Evolutionary conservation across 768 basidiomycete genomes (phyloP), one percentile per base, ranked within the genome.

Genomic region (Sporobolomyces phaffii): DNA sequence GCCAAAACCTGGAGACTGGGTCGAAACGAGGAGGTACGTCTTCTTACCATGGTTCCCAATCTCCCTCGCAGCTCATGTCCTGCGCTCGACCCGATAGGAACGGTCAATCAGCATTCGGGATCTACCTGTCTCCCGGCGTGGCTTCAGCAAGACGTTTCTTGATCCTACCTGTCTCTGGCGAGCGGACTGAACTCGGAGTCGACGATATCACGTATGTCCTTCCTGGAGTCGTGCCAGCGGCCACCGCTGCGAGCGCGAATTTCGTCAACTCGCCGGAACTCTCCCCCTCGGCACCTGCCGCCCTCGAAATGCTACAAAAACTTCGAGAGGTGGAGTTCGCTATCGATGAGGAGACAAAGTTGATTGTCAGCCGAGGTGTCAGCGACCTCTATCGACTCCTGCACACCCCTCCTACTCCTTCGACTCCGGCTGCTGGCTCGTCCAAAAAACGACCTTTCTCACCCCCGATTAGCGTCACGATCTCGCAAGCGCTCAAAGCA

Each of bases 371-470:
- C 7, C 20, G 36, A 3, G 69, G 69, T 1, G 58, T 26, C 1
- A 18, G 51, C 51, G 53, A 70, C 38, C 34, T 70, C 26, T 64
- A 64, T 44, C 61, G 61, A 15, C 8, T 64, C 9, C 40, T 66
- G 31, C 47, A 51, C 36, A 26, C 48, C 1, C 36, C 60, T 6
- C 18, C 31, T 29, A 9, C 62, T 15, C 8, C 40, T 10, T 17
- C 47, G 5, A 34, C 36, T 20, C 20, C 51, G 1, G 3, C 43
- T 26, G 51, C 40, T 29, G 49, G 5, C 3, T 28, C 26, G n/a
- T 36, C 52, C 2, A n/a, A 54, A 18, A 33, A 45, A 40, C 45
- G 48, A n/a, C 40, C 26, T 3, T 22, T 44, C 6, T 24, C 31
- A 10, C 53, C 60, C 18, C 54, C 53, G 1, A 40, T 26, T 3